phyloP scores from a whole-genome alignment of 1,284 basidiomycete genomes.

The Austroboletus niveus region DNA sequence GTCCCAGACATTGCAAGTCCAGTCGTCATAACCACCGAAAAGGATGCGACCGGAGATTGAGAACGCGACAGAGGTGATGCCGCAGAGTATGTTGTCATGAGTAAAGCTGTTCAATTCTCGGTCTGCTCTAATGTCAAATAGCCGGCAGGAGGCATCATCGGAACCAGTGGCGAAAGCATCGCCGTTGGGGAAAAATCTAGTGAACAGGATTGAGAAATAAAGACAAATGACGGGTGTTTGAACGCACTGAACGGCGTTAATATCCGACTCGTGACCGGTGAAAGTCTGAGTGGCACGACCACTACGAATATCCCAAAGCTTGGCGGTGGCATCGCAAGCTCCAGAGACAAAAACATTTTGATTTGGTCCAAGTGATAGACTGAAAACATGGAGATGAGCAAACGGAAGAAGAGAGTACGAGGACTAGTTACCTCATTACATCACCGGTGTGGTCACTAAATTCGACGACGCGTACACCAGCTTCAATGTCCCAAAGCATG shows the following conservation, averaged over 20 bases:
- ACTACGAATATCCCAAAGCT: constrained; percentile 97
- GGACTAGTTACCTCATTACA: constrained; percentile 84
- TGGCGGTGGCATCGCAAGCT: constrained; percentile 96
- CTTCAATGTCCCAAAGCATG: constrained; percentile 99
- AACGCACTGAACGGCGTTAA: constrained; percentile 95
- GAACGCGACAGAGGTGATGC: constrained; percentile 98
- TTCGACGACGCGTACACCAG: constrained; percentile 91
- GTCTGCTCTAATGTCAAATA: constrained; percentile 98
- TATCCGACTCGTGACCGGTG: constrained; percentile 97
- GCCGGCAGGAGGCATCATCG: constrained; percentile 96
- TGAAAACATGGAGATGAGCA: constrained; percentile 35
- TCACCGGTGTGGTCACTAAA: constrained; percentile 99
- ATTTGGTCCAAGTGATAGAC: constrained; percentile 90
- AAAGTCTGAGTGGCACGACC: constrained; percentile 98
- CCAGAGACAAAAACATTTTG: constrained; percentile 98
- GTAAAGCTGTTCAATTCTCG: constrained; percentile 95
- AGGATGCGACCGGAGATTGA: constrained; percentile 95
- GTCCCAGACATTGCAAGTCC: constrained; percentile 99
- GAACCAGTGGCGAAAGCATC: constrained; percentile 99
- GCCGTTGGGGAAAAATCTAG: constrained; percentile 97
- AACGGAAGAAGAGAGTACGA: constrained; percentile 5
- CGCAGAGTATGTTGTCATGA: constrained; percentile 97
- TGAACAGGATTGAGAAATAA: constrained; percentile 12
- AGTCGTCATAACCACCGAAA: constrained; percentile 98
- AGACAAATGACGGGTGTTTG: constrained; percentile 13